Evolutionary conservation across 768 basidiomycete genomes (phyloP).

Genomic region (Mrakia frigida): DNA sequence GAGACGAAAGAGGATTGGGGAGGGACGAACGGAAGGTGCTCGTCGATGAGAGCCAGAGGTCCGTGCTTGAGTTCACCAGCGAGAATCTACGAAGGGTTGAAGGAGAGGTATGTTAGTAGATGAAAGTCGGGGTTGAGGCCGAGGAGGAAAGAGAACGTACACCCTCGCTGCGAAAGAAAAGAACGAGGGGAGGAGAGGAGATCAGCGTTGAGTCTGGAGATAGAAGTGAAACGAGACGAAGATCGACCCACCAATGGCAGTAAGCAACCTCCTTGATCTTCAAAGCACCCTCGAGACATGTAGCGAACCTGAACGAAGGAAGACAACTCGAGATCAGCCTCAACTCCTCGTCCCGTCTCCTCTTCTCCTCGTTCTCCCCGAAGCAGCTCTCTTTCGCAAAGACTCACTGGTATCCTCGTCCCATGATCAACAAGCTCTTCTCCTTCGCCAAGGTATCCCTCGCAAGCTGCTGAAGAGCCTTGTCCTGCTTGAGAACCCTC

Average conservation of each 20-base stretch:
- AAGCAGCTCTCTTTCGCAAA: conserved; percentile 17
- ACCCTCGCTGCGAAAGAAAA: conserved; percentile 41
- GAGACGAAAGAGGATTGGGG: conserved; percentile 16
- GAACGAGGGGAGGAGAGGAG: background rate
- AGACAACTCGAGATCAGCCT: conserved; percentile 44
- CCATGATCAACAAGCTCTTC: conserved; percentile 90
- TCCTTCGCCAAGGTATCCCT: conserved; percentile 61
- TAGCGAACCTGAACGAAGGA: conserved; percentile 59
- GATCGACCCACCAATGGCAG: conserved; percentile 44
- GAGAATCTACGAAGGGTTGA: conserved; percentile 65
- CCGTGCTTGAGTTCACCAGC: conserved; percentile 99
- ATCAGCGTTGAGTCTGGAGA: background rate
- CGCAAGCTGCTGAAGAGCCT: conserved; percentile 71
- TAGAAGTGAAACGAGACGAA: background rate
- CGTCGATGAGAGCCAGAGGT: conserved; percentile 93
- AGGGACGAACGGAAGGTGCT: conserved; percentile 70
- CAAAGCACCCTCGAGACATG: conserved; percentile 93
- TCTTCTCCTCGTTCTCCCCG: conserved; percentile 2
- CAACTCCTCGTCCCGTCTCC: no score
- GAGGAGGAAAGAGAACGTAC: conserved; percentile 35
- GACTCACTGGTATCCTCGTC: conserved; percentile 79
- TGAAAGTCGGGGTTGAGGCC: background rate
- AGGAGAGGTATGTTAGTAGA: conserved; percentile 21
- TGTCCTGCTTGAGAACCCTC: conserved; percentile 74
- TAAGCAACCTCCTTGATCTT: conserved; percentile 99